Base-by-base conservation (phyloP, 495 filamentous ascomycete genomes). In the Lepraria neglecta region DNA sequence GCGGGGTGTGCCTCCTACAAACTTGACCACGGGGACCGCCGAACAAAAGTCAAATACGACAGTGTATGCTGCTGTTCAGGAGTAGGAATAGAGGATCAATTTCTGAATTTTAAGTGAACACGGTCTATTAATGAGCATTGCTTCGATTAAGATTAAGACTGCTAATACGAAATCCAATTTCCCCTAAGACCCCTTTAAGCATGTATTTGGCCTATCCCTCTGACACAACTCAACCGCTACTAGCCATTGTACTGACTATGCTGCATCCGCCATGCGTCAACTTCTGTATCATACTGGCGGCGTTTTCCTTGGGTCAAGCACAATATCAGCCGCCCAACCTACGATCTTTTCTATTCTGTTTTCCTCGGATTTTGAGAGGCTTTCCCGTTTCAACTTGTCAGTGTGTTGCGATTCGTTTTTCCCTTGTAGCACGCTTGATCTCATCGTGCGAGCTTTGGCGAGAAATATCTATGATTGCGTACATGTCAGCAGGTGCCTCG, bases 241-340 rank as follows among this genome's bases (percentile, higher is more conserved):
- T 11, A 7, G 11, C 33, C 33, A 38, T 38, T 11, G 11, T 6
- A 43, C 19, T 56, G n/a, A 12, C 19, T 9, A 7, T 56, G 42
- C 35, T 12, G 38, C 53, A 56, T 27, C 3, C 42, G 38, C 21
- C 53, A 56, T n/a, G 19, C 53, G 12, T 56, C 14, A 24, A 45
- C 27, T 55, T 60, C 33, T 48, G 21, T 24, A 40, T 61, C 50
- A 12, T 65, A 55, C 51, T 51, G 14, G 50, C 15, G 30, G 12
- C 52, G 55, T 28, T 56, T 56, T 10, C 31, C 43, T n/a, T 33
- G 43, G 50, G 30, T 65, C 45, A 6, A 60, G 43, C 35, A 58
- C 14, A 6, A 61, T 52, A 19, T 65, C 58, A 24, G 63, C 58
- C 31, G 63, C 58, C 19, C 45, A 46, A 30, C 58, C 58, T 10